Conservation (phyloP, 2,329 filamentous ascomycete genomes). For the Chaetothyriales sp. region DNA sequence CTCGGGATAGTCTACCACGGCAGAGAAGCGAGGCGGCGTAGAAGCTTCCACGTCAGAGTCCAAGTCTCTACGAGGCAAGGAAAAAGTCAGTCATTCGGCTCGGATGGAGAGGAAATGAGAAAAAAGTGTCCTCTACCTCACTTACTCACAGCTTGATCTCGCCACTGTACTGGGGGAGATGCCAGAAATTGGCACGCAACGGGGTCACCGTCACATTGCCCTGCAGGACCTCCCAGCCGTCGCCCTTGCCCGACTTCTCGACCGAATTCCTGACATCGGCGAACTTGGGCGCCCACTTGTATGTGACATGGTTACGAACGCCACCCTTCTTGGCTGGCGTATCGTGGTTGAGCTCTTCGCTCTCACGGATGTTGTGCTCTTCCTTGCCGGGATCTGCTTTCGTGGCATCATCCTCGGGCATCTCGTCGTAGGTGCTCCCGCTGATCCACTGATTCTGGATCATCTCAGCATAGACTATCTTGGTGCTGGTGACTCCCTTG, state of each 20-base stretch:
- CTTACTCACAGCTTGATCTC: slow-evolving; percentile 73
- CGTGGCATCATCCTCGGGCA: slow-evolving; percentile 47
- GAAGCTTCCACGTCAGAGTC: not conserved
- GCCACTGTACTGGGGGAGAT: slow-evolving; percentile 47
- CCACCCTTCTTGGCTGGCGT: slow-evolving; percentile 19
- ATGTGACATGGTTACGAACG: slow-evolving; percentile 64
- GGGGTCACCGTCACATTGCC: slow-evolving; percentile 82
- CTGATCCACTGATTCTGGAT: slow-evolving; percentile 79
- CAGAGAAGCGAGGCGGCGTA: slow-evolving; percentile 38
- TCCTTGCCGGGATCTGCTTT: slow-evolving; percentile 48
- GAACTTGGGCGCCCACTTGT: slow-evolving; percentile 87
- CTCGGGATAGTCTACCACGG: slow-evolving; percentile 72
- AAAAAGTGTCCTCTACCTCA: slow-evolving; percentile 4
- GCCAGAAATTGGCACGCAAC: slow-evolving; percentile 83
- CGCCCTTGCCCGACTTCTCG: slow-evolving; percentile 61
- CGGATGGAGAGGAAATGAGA: too few species aligned
- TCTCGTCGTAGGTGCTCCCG: slow-evolving; percentile 75
- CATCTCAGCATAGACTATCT: slow-evolving; percentile 70
- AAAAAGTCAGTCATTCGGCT: not conserved
- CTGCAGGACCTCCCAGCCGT: slow-evolving; percentile 84
- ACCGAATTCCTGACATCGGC: slow-evolving; percentile 76
- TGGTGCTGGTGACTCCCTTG: slow-evolving; percentile 53
- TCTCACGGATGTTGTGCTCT: slow-evolving; percentile 58
- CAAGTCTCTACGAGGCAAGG: not conserved
- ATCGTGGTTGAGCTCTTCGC: slow-evolving; percentile 31